phyloP scores from a whole-genome alignment of 1,284 basidiomycete species.

The Ustanciosporium gigantosporum region DNA sequence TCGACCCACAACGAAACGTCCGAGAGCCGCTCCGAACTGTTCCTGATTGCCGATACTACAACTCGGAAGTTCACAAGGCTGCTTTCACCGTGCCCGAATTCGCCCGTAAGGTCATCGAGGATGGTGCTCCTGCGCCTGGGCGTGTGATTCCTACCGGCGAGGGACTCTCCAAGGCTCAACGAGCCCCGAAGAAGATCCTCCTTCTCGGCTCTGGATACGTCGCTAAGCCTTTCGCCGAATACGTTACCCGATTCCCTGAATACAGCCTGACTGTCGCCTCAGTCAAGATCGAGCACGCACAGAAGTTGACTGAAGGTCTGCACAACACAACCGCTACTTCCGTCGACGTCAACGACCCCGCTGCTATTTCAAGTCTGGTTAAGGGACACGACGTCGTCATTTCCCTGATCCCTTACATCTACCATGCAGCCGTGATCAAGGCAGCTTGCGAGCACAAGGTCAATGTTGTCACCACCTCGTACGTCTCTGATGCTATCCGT shows the following conservation, averaged over 20 bases:
- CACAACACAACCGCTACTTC: slow-evolving; percentile 73
- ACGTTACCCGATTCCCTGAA: slow-evolving; percentile 78
- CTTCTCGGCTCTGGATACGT: slow-evolving; percentile 94
- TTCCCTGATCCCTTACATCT: slow-evolving; percentile 93
- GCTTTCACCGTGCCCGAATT: slow-evolving; percentile 94
- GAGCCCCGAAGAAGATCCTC: slow-evolving; percentile 73
- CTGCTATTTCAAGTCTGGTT: slow-evolving; percentile 77
- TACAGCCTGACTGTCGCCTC: slow-evolving; percentile 77
- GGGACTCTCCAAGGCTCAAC: slow-evolving; percentile 61
- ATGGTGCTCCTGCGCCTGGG: slow-evolving; percentile 52
- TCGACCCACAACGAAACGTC: slow-evolving; percentile 64
- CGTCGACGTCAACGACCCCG: slow-evolving; percentile 77
- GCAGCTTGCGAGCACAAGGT: slow-evolving; percentile 93
- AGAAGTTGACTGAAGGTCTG: slow-evolving; percentile 72
- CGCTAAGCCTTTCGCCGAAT: slow-evolving; percentile 89
- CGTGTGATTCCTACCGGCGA: slow-evolving; percentile 63
- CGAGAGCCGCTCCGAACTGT: slow-evolving; percentile 68
- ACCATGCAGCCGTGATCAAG: slow-evolving; percentile 88
- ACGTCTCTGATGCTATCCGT: slow-evolving; percentile 89
- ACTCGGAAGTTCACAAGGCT: slow-evolving; percentile 76
- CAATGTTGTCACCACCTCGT: slow-evolving; percentile 94
- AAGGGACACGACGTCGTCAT: slow-evolving; percentile 90
- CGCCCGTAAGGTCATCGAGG: slow-evolving; percentile 66
- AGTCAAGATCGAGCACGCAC: slow-evolving; percentile 65
- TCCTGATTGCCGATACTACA: slow-evolving; percentile 76